Conservation (phyloP, 495 filamentous ascomycete species). For the Hyaloscypha variabilis region DNA sequence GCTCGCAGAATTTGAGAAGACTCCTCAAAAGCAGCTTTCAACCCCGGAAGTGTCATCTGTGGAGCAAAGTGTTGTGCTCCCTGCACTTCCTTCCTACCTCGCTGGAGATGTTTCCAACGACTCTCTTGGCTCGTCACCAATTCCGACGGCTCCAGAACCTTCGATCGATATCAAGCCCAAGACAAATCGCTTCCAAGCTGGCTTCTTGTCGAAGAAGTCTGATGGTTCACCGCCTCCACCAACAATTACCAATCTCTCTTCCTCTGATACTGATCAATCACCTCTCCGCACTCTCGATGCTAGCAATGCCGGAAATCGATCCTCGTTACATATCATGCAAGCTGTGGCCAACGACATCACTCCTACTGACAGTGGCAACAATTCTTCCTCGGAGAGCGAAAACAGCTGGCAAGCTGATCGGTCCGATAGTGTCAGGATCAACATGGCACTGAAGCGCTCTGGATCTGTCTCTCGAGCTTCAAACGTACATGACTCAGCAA, state of each 20-base stretch:
- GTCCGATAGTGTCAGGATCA: constrained; percentile 58
- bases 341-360: constrained; percentile 47
- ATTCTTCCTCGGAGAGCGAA: constrained; percentile 47
- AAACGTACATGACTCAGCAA: constrained; percentile 37
- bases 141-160: constrained; percentile 47
- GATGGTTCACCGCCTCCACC: constrained; percentile 68
- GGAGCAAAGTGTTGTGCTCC: constrained; percentile 43
- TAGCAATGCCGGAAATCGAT: constrained; percentile 60
- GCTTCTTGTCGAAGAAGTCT: constrained; percentile 76
- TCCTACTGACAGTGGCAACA: constrained; percentile 49
- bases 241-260: constrained; percentile 58
- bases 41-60: constrained; percentile 55
- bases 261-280: constrained; percentile 63
- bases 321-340: constrained; percentile 51
- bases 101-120: constrained; percentile 39
- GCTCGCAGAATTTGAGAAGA: constrained; percentile 87
- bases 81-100: constrained; percentile 43
- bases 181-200: constrained; percentile 84
- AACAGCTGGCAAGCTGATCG: constrained; percentile 43
- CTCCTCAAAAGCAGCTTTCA: constrained; percentile 65
- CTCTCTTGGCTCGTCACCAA: constrained; percentile 59
- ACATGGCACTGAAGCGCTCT: constrained; percentile 61
- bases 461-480: constrained; percentile 41
- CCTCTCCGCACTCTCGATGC: constrained; percentile 69
- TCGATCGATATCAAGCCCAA: constrained; percentile 59